Conservation (phyloP, 2,329 filamentous ascomycete species). For the Coleophoma cylindrospora region DNA sequence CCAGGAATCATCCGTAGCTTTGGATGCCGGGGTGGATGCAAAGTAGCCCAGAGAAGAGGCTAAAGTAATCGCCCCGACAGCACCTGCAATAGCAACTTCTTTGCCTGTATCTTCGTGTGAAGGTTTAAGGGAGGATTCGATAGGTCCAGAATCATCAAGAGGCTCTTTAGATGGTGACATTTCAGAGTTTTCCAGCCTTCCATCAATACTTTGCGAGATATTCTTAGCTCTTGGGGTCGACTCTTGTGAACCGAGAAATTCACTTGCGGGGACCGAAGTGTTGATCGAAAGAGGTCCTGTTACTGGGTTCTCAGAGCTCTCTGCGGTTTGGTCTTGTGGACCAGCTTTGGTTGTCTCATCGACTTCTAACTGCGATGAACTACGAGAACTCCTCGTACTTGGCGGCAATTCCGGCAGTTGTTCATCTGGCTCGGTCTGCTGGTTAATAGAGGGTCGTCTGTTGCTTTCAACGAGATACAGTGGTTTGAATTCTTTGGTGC, state of each 20-base stretch:
- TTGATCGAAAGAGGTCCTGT: constrained; percentile 33
- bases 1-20: constrained; percentile 17
- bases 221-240: constrained; percentile 12
- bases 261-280: constrained; percentile 33
- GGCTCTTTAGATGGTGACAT: too few species aligned
- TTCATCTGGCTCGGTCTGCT: constrained; percentile 28
- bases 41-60: constrained; percentile 16
- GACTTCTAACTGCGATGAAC: constrained; percentile 32
- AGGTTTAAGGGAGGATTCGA: neutral
- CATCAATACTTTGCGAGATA: neutral
- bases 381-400: constrained; percentile 41
- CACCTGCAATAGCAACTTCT: constrained; percentile 10
- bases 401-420: constrained; percentile 41
- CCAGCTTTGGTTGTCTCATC: constrained; percentile 28
- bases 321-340: constrained; percentile 5
- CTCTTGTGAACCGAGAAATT: constrained; percentile 57
- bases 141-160: too few species aligned
- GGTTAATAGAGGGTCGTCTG: constrained; percentile 13
- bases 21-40: constrained; percentile 14
- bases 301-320: constrained; percentile 2
- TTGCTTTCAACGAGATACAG: constrained; percentile 70
- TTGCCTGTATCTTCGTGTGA: neutral
- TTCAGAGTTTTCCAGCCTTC: neutral
- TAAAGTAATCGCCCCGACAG: constrained; percentile 14
- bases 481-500: constrained; percentile 68